phyloP scores from a whole-genome alignment of 2,329 filamentous ascomycete genomes.

The Lachnellula subtilissima region DNA sequence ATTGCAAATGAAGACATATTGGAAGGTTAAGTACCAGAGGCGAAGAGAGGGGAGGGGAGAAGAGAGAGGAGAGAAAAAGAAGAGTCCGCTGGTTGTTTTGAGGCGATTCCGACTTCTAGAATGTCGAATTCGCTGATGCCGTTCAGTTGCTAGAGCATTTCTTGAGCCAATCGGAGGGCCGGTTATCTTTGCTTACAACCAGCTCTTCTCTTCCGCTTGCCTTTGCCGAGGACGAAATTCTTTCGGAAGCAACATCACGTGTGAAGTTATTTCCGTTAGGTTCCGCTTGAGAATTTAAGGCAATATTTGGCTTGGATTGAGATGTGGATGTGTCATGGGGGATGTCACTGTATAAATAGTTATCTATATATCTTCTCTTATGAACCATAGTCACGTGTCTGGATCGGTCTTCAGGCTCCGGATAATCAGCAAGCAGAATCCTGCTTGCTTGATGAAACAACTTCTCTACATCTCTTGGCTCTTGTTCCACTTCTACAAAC shows the following conservation, averaged over 20 bases:
- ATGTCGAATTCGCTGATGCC: conserved; percentile 10
- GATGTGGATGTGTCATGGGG: no score
- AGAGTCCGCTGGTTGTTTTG: neutral
- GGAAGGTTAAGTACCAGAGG: conserved; percentile 10
- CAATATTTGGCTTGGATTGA: neutral
- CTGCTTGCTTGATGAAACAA: no score
- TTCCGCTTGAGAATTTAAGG: no score
- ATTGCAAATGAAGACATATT: conserved; percentile 63
- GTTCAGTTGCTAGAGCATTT: conserved; percentile 17
- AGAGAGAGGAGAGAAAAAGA: neutral
- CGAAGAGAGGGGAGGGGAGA: conserved; percentile 12
- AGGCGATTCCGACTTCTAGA: conserved; percentile 12
- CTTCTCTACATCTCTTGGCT: neutral
- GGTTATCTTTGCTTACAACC: conserved; percentile 12
- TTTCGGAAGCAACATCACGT: neutral
- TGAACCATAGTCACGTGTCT: no score
- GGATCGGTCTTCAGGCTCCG: no score
- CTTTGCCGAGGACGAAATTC: neutral
- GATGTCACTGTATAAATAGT: no score
- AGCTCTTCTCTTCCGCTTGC: neutral
- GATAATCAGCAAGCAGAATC: no score
- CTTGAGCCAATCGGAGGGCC: conserved; percentile 14
- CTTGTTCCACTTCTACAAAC: neutral
- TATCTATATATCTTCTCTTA: no score
- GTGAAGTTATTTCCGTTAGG: neutral